phyloP scores from a whole-genome alignment of 2,329 filamentous ascomycete genomes.

The Alternaria consortialis region DNA sequence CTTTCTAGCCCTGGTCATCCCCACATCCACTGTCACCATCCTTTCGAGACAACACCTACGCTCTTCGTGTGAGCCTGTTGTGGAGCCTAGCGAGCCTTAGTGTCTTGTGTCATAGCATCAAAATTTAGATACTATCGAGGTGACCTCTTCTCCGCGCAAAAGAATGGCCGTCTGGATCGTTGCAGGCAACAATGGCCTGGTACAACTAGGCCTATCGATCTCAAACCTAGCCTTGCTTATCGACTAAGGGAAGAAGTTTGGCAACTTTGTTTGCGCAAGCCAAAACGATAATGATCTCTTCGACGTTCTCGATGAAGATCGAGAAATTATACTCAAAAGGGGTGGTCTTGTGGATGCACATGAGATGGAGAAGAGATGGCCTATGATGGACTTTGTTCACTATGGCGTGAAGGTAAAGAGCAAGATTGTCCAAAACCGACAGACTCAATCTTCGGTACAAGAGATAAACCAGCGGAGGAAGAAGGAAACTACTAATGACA shows the following conservation, averaged over 20 bases:
- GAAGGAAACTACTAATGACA: background rate
- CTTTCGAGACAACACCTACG: background rate
- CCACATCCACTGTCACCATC: background rate
- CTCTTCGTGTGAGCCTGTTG: background rate
- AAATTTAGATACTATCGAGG: background rate
- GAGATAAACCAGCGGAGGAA: background rate
- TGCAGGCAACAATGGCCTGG: background rate
- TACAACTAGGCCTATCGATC: background rate
- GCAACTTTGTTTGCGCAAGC: background rate
- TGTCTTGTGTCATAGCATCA: background rate
- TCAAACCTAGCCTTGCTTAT: background rate
- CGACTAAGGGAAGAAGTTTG: background rate
- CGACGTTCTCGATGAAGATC: background rate
- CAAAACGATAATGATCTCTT: constrained; percentile 1
- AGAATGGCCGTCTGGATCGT: background rate
- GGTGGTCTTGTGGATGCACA: background rate
- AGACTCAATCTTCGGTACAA: background rate
- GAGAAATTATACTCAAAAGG: background rate
- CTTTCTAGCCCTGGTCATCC: background rate
- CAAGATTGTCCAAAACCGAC: background rate
- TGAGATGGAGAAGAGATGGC: constrained; percentile 3
- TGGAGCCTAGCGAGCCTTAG: background rate
- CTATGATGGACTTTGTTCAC: background rate
- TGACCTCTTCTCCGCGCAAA: background rate
- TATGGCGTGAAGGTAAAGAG: background rate